Conservation (phyloP, 768 basidiomycete species). For the Tricholoma saponaceum region DNA sequence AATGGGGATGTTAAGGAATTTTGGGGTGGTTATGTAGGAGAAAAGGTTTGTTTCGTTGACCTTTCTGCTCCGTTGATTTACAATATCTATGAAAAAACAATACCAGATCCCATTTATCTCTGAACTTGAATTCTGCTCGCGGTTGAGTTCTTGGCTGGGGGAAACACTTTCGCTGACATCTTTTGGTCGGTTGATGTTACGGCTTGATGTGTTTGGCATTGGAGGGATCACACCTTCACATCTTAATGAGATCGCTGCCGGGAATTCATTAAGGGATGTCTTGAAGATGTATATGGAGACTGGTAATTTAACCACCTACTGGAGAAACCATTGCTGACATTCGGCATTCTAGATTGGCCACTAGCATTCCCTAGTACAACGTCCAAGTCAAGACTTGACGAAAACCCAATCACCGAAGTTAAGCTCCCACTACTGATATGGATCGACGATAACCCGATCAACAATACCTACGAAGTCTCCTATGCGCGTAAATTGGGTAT, state of each 20-base stretch:
- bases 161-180: conserved; percentile 5
- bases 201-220: conserved; percentile 16
- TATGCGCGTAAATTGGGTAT: conserved; percentile 16
- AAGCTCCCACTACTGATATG: conserved; percentile 22
- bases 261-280: background rate
- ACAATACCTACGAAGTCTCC: conserved; percentile 9
- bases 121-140: conserved; percentile 3
- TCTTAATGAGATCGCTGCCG: conserved; percentile 10
- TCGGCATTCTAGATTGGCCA: background rate
- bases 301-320: background rate
- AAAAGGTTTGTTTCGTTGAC: conserved; percentile 11
- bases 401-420: background rate
- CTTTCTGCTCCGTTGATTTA: background rate
- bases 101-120: conserved; percentile 1
- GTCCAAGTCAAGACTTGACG: background rate
- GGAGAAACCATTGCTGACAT: background rate
- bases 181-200: conserved; percentile 7
- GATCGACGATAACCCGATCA: conserved; percentile 22
- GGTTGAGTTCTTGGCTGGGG: conserved; percentile 10
- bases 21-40: conserved; percentile 21
- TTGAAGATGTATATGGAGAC: conserved; percentile 1
- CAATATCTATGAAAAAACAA: background rate
- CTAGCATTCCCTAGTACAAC: background rate
- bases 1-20: conserved; percentile 16
- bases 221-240: conserved; percentile 19